Percentiles rank a stretch among this genome's conserved stretches.
Evolutionary conservation across 2,329 filamentous ascomycete genomes (phyloP).

Genomic region (Cadophora gregata): DNA sequence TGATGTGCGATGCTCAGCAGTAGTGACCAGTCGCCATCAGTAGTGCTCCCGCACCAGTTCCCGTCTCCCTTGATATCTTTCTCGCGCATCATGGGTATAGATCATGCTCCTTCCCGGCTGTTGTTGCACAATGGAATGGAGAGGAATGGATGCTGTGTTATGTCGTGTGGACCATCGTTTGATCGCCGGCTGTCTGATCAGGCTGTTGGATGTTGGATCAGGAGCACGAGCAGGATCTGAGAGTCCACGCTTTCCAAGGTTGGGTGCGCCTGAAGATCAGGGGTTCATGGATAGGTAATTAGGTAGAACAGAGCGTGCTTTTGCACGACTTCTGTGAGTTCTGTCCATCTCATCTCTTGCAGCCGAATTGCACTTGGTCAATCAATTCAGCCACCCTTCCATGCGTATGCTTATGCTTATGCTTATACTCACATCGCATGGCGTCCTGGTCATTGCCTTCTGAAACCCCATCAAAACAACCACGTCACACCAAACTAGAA

Average conservation of each 20-base stretch:
- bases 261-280: constrained; percentile 1
- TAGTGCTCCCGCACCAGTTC: too few species aligned
- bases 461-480: not conserved
- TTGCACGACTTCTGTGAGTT: too few species aligned
- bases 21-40: too few species aligned
- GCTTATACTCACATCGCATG: too few species aligned
- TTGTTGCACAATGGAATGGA: constrained; percentile 14
- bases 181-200: not conserved
- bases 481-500: not conserved
- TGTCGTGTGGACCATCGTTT: constrained; percentile 3
- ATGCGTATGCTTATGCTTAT: too few species aligned
- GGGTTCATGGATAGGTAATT: constrained; percentile 13
- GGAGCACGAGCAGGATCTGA: too few species aligned
- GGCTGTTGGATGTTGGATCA: too few species aligned
- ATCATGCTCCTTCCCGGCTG: not conserved
- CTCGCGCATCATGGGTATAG: not conserved
- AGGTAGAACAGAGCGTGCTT: too few species aligned
- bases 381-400: too few species aligned
- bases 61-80: not conserved
- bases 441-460: not conserved
- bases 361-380: too few species aligned
- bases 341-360: too few species aligned
- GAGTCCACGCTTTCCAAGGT: too few species aligned
- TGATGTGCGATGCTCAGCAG: constrained; percentile 9
- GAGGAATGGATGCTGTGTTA: not conserved